Percentiles rank a stretch among this genome's conserved stretches.
These are phyloP conservation scores for Batkoa obscura DNA, from an alignment of 371 early-diverging fungal species.

Conservation along the genomic window DNA sequence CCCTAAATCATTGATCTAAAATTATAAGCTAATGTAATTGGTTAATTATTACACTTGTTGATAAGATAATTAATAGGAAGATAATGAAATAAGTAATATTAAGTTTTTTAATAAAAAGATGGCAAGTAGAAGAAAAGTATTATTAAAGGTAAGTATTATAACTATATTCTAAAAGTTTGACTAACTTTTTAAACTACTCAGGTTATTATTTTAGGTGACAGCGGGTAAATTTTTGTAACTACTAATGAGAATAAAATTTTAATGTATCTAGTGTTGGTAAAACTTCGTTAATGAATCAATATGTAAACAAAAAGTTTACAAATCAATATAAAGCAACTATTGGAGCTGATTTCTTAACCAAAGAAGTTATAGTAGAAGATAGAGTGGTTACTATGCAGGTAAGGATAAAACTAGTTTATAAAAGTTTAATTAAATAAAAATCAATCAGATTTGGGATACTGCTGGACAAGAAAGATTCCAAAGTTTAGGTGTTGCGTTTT, in stretches of 20 bases:
- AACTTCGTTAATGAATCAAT: constrained; percentile 97
- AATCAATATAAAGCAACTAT: constrained; percentile 99
- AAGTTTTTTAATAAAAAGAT: constrained; percentile 5
- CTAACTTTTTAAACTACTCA: constrained; percentile 11
- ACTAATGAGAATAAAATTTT: not conserved
- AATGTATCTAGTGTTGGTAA: constrained; percentile 59
- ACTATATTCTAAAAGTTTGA: not conserved
- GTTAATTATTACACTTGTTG: too few relatives aligned
- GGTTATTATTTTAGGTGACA: constrained; percentile 83
- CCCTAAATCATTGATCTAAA: too few relatives aligned
- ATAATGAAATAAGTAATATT: too few relatives aligned
- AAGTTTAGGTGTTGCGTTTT: constrained; percentile 92
- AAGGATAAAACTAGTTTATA: constrained; percentile 1
- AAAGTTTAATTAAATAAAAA: not conserved
- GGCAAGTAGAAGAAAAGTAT: constrained; percentile 35
- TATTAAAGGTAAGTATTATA: constrained; percentile 23
- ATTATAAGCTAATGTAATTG: too few relatives aligned
- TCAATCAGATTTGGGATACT: constrained; percentile 72
- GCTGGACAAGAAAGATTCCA: constrained; percentile 96
- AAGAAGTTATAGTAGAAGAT: constrained; percentile 86
- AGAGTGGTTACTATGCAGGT: constrained; percentile 83
- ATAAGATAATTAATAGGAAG: too few relatives aligned
- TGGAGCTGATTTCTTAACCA: constrained; percentile 99
- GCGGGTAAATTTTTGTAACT: constrained; percentile 34
- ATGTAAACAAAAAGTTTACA: constrained; percentile 94